Conservation (phyloP, 192 early-diverging fungal species). For the Nowakowskiella sp. region DNA sequence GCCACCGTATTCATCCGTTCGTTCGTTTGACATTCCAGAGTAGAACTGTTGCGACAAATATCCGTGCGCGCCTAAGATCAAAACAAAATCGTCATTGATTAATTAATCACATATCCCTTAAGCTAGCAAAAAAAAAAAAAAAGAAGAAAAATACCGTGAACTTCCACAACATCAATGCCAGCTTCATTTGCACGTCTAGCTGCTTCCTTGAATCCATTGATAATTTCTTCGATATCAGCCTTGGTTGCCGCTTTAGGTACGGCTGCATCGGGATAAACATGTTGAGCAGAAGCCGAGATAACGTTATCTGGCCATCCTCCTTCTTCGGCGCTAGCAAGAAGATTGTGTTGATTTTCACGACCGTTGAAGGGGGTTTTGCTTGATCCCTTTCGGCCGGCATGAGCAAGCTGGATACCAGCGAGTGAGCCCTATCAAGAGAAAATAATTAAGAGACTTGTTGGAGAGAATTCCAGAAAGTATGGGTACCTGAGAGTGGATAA, state of each 20-base stretch:
- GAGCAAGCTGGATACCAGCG: conserved; percentile 65
- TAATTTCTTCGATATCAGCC: conserved; percentile 57
- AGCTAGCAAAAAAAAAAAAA: no score
- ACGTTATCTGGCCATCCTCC: conserved; percentile 72
- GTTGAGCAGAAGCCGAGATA: conserved; percentile 50
- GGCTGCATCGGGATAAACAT: conserved; percentile 32
- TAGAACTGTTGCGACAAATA: conserved; percentile 78
- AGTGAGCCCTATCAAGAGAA: background rate
- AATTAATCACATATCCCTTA: background rate
- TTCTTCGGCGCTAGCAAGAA: conserved; percentile 20
- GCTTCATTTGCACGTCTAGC: conserved; percentile 66
- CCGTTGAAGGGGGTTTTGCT: conserved; percentile 20
- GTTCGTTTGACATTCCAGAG: conserved; percentile 68
- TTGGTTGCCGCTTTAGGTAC: conserved; percentile 53
- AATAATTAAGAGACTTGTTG: background rate
- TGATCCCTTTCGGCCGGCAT: conserved; percentile 71
- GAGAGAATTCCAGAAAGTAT: conserved; percentile 28
- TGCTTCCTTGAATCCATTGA: conserved; percentile 54
- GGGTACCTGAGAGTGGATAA: conserved; percentile 53
- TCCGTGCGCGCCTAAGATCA: conserved; percentile 87
- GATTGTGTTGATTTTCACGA: conserved; percentile 4
- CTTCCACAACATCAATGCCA: conserved; percentile 85
- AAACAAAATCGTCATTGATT: no score
- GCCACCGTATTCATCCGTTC: conserved; percentile 90
- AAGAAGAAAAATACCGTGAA: no score